Conservation (phyloP, 2,329 filamentous ascomycete genomes). For the Coniochaeta hoffmannii region DNA sequence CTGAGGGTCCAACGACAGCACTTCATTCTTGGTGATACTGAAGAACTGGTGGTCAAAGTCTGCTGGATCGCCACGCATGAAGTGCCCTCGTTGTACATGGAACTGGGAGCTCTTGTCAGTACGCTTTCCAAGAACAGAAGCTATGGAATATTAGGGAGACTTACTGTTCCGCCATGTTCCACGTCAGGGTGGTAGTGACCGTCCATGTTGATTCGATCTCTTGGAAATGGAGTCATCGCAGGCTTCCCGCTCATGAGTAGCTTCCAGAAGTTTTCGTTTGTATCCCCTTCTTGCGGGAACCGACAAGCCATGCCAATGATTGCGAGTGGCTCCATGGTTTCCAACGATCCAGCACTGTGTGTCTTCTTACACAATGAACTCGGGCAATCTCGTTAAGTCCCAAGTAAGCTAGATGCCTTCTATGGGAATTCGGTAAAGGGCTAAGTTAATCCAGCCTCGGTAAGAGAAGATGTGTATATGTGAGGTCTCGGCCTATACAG, state of each 20-base stretch:
- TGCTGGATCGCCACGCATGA: slow-evolving; percentile 14
- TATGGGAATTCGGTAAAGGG: too few relatives aligned
- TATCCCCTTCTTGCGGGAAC: slow-evolving; percentile 25
- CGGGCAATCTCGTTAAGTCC: too few relatives aligned
- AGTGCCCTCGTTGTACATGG: slow-evolving; percentile 24
- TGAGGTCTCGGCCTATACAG: too few relatives aligned
- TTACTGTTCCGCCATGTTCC: slow-evolving; percentile 12
- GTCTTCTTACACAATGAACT: too few relatives aligned
- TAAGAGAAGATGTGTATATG: too few relatives aligned
- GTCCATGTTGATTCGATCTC: slow-evolving; percentile 24
- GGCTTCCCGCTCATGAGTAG: slow-evolving; percentile 12
- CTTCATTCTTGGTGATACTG: slow-evolving; percentile 12
- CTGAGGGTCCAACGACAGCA: slow-evolving; percentile 11
- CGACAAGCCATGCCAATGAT: slow-evolving; percentile 29
- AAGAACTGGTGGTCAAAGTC: slow-evolving; percentile 22
- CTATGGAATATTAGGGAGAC: slow-evolving; percentile 2
- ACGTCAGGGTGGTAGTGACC: slow-evolving; percentile 21
- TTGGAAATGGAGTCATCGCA: slow-evolving; percentile 12
- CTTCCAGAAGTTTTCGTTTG: slow-evolving; percentile 24
- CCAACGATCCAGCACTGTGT: neutral
- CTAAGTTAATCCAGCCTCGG: too few relatives aligned
- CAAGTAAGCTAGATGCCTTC: too few relatives aligned
- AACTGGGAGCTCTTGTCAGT: slow-evolving; percentile 12
- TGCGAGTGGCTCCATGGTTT: slow-evolving; percentile 21
- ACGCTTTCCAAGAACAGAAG: neutral